Percentiles rank a stretch among this genome's conserved stretches.
Evolutionary conservation across 2,329 filamentous ascomycete species (phyloP).

Genomic region (Fusarium circinatum): DNA sequence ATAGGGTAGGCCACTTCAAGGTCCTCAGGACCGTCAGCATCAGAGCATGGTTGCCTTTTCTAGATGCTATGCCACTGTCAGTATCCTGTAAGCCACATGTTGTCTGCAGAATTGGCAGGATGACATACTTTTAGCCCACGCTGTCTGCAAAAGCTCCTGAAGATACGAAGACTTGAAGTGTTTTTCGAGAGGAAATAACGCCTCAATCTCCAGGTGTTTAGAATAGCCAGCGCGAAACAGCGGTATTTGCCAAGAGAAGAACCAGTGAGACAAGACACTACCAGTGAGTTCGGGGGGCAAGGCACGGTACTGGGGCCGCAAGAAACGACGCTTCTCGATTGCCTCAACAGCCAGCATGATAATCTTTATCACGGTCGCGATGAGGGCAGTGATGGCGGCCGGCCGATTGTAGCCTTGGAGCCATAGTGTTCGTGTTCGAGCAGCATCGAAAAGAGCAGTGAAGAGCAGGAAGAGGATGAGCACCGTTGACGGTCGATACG

Average conservation of each 20-base stretch:
- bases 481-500: conserved; percentile 31
- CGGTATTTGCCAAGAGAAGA: conserved; percentile 32
- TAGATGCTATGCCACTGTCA: conserved; percentile 6
- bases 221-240: conserved; percentile 29
- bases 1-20: conserved; percentile 12
- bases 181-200: conserved; percentile 20
- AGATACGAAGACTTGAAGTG: conserved; percentile 29
- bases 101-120: rapidly evolving
- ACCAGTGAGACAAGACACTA: conserved; percentile 23
- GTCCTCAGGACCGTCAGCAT: conserved; percentile 11
- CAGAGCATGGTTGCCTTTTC: conserved; percentile 1
- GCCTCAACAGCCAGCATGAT: conserved; percentile 14
- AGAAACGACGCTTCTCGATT: conserved; percentile 20
- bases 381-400: conserved; percentile 2
- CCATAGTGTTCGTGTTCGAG: conserved; percentile 29
- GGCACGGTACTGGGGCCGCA: conserved; percentile 14
- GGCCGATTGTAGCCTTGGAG: conserved; percentile 26
- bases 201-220: conserved; percentile 10
- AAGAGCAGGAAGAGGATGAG: conserved; percentile 29
- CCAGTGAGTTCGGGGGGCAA: conserved; percentile 18
- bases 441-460: conserved; percentile 22
- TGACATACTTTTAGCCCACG: conserved; percentile 18
- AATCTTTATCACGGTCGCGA: conserved; percentile 22
- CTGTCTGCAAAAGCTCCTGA: conserved; percentile 12
- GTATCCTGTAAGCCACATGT: neutral